Base-by-base conservation (phyloP, 345 rosid species). In the Rhizophora mangle region DNA sequence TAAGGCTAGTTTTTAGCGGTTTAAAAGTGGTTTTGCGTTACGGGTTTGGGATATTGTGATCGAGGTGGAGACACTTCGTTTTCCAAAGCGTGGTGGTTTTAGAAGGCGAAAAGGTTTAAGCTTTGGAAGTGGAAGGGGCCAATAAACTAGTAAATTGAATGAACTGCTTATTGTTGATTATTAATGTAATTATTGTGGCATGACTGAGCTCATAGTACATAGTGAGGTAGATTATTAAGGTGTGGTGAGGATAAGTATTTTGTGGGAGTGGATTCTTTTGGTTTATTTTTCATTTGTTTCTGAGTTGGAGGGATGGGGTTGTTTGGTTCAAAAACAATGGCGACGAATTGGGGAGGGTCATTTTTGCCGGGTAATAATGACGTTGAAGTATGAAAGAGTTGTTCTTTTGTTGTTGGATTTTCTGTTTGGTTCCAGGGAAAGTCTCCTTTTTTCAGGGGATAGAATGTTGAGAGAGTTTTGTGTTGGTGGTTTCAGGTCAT, bases 301-400 rank as follows among this genome's bases (percentile, higher is more conserved):
- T 47, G 68, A 55, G 43, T 63, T 55, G 39, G 27, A 20, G 24
- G 34, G 37, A 69, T 39, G 30, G 65, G 13, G 6, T 62, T 57
- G 64, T 62, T 18, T 34, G 64, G 62, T 74, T 52, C 52, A 61
- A 72, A 60, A 73, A 66, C 39, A 61, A 72, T 77, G 81, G 87
- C 86, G 86, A 71, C 81, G 74, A 85, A 76, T 78, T 85, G 74
- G 24, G 89, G 67, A 58, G 86, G 81, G 80, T 72, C 83, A 76
- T 79, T 81, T 68, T 60, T 80, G 24, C 75, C 74, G 74, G 67
- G 73, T 34, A 77, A 57, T 71, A 71, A 22, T 73, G 72, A 72
- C 65, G 80, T 76, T 75, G 66, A 66, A 68, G 59, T 64, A 59
- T 30, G 47, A 67, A 64, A 49, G 63, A 43, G 62, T 47, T 15